Evolutionary conservation across 164 flowering plant genomes (phyloP).

Genomic region (Nymphaea thermarum): DNA sequence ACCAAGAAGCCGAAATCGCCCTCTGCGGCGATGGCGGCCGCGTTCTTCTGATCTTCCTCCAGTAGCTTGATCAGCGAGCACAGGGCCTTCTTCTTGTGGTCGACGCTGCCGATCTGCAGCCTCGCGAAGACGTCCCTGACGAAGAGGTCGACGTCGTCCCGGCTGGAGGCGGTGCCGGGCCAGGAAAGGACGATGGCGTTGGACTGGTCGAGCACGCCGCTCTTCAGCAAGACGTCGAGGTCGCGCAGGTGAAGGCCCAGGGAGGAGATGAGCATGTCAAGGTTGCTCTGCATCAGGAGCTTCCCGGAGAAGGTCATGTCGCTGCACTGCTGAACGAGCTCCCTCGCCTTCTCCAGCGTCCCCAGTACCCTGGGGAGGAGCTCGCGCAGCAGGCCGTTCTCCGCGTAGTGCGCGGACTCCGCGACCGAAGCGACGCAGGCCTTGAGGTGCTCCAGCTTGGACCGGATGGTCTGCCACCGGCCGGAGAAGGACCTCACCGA

Average conservation of each 20-base stretch:
- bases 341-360: conserved; percentile 17
- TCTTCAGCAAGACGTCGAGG: conserved; percentile 53
- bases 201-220: conserved; percentile 58
- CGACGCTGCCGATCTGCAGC: conserved; percentile 67
- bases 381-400: conserved; percentile 41
- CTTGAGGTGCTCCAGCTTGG: conserved; percentile 21
- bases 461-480: conserved; percentile 28
- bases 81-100: conserved; percentile 63
- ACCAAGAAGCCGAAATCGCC: conserved; percentile 49
- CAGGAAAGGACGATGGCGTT: conserved; percentile 65
- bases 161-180: conserved; percentile 35
- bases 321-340: background rate
- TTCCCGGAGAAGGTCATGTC: conserved; percentile 28
- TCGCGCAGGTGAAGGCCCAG: conserved; percentile 42
- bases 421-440: conserved; percentile 15
- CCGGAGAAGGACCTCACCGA: conserved; percentile 22
- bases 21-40: conserved; percentile 38
- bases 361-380: conserved; percentile 46
- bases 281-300: conserved; percentile 72
- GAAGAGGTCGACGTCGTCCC: conserved; percentile 45
- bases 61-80: conserved; percentile 56
- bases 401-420: conserved; percentile 28
- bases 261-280: conserved; percentile 53
- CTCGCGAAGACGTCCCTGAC: conserved; percentile 59
- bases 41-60: conserved; percentile 32